Evolutionary conservation across 495 filamentous ascomycete species (phyloP).

Genomic region (Bacidia gigantensis): DNA sequence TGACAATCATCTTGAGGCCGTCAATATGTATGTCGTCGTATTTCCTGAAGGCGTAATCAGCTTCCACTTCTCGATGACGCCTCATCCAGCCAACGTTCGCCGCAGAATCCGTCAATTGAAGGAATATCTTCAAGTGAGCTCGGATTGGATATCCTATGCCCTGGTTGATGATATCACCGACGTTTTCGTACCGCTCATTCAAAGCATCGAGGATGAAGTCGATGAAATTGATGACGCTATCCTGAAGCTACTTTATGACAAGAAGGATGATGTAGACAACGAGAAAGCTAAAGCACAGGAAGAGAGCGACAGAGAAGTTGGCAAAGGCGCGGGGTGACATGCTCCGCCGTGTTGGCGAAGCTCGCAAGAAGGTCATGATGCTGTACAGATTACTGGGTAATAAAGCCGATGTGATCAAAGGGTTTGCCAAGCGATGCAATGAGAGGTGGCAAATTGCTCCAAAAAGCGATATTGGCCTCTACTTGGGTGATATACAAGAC

Average conservation of each 20-base stretch:
- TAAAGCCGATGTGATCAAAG: slow-evolving; percentile 97
- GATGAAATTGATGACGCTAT: slow-evolving; percentile 79
- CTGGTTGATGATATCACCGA: slow-evolving; percentile 98
- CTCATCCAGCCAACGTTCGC: slow-evolving; percentile 90
- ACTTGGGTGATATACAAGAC: slow-evolving; percentile 95
- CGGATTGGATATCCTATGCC: slow-evolving; percentile 97
- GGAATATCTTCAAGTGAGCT: slow-evolving; percentile 83
- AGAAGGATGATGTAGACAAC: slow-evolving; percentile 23
- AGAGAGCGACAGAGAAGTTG: slow-evolving; percentile 30
- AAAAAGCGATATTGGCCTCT: slow-evolving; percentile 85
- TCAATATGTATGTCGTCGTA: slow-evolving; percentile 96
- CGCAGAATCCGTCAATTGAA: slow-evolving; percentile 83
- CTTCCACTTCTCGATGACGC: slow-evolving; percentile 88
- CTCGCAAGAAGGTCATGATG: slow-evolving; percentile 91
- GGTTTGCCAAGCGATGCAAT: slow-evolving; percentile 96
- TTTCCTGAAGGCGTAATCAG: slow-evolving; percentile 91
- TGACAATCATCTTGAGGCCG: slow-evolving; percentile 80
- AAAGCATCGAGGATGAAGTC: slow-evolving; percentile 77
- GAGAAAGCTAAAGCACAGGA: slow-evolving; percentile 14
- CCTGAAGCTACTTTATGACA: slow-evolving; percentile 54
- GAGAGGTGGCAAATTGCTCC: slow-evolving; percentile 97
- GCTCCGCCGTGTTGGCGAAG: slow-evolving; percentile 81
- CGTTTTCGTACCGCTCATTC: slow-evolving; percentile 80
- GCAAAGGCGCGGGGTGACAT: slow-evolving; percentile 56
- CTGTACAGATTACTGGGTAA: slow-evolving; percentile 86